These are phyloP conservation scores for Rhodofomes roseus DNA, from an alignment of 1,284 basidiomycete species.

Conservation along the genomic window DNA sequence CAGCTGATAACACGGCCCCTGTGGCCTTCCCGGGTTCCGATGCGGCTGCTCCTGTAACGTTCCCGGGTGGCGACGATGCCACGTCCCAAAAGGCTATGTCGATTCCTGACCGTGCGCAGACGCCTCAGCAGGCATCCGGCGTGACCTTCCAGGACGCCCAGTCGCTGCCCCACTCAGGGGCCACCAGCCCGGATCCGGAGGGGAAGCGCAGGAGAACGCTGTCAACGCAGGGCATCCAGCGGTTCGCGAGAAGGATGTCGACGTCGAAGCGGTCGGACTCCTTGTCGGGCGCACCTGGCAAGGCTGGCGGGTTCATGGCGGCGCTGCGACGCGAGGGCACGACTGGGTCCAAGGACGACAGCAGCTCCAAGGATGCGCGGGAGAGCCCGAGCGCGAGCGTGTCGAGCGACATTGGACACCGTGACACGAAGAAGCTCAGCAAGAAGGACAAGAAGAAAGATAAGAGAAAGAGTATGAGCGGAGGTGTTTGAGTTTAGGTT, in stretches of 20 bases:
- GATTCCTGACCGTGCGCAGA: conserved; percentile 20
- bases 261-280: conserved; percentile 57
- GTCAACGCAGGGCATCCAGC: conserved; percentile 80
- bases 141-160: conserved; percentile 38
- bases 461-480: conserved; percentile 24
- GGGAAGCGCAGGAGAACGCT: conserved; percentile 69
- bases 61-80: conserved; percentile 33
- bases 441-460: conserved; percentile 28
- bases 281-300: conserved; percentile 49
- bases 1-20: not conserved
- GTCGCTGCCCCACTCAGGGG: conserved; percentile 41
- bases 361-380: conserved; percentile 17
- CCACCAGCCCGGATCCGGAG: conserved; percentile 61
- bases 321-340: conserved; percentile 29
- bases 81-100: conserved; percentile 27
- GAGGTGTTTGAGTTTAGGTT: not conserved
- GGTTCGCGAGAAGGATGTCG: conserved; percentile 69
- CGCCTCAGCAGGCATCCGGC: conserved; percentile 22
- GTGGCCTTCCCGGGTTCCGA: conserved; percentile 27
- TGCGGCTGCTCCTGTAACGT: conserved; percentile 29
- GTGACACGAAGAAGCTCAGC: conserved; percentile 23
- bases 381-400: conserved; percentile 29
- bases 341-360: conserved; percentile 21
- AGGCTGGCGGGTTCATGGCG: conserved; percentile 32
- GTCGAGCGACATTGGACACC: conserved; percentile 23